phyloP scores from a whole-genome alignment of 2,329 filamentous ascomycete species.

The Aureobasidium lini region DNA sequence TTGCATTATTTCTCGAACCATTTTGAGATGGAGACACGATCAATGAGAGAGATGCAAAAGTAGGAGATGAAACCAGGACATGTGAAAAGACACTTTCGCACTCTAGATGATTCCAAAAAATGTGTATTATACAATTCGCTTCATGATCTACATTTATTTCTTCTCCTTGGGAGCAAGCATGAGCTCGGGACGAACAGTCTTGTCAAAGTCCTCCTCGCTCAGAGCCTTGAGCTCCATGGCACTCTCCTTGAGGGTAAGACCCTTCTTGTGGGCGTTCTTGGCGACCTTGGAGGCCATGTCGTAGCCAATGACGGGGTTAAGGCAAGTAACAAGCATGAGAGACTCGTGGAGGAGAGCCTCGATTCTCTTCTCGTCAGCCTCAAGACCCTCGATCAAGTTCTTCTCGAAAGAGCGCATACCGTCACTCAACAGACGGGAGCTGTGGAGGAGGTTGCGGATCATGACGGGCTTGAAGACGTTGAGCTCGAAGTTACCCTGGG shows the following conservation, averaged over 20 bases:
- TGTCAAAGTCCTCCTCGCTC: slow-evolving; percentile 82
- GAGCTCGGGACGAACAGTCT: slow-evolving; percentile 82
- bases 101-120: neutral
- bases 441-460: slow-evolving; percentile 92
- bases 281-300: slow-evolving; percentile 96
- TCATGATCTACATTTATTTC: slow-evolving; percentile 36
- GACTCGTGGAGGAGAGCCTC: slow-evolving; percentile 85
- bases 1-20: slow-evolving; percentile 6
- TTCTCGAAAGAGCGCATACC: slow-evolving; percentile 93
- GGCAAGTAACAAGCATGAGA: slow-evolving; percentile 95
- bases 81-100: neutral
- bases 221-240: slow-evolving; percentile 89
- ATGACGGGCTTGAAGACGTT: slow-evolving; percentile 98
- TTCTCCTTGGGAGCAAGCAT: slow-evolving; percentile 81
- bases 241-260: slow-evolving; percentile 83
- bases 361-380: slow-evolving; percentile 93
- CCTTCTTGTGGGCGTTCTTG: slow-evolving; percentile 99
- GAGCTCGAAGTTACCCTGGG: slow-evolving; percentile 97
- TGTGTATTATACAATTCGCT: slow-evolving; percentile 6
- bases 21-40: neutral
- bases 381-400: slow-evolving; percentile 79
- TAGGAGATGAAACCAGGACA: neutral
- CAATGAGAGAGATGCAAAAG: neutral
- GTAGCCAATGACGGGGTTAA: slow-evolving; percentile 96
- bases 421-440: slow-evolving; percentile 77